phyloP scores from a whole-genome alignment of 2,329 filamentous ascomycete genomes.

The Alternaria conjuncta region DNA sequence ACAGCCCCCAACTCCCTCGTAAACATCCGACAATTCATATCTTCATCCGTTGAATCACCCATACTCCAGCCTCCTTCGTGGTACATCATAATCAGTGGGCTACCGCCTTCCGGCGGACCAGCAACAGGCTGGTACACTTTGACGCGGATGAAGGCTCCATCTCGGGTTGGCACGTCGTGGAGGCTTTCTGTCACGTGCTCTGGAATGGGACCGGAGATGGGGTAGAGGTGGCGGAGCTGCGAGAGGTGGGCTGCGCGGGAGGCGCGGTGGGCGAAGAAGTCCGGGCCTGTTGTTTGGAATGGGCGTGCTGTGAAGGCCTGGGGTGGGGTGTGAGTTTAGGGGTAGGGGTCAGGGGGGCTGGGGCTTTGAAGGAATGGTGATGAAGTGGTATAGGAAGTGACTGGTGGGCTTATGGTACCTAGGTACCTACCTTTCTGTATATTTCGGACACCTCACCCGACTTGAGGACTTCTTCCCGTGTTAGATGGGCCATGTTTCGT shows the following conservation, averaged over 20 bases:
- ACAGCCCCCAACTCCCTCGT: constrained; percentile 48
- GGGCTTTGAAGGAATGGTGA: no score
- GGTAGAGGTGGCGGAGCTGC: constrained; percentile 38
- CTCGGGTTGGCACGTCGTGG: constrained; percentile 32
- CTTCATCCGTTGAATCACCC: constrained; percentile 54
- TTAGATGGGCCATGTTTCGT: constrained; percentile 35
- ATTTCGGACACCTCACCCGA: constrained; percentile 25
- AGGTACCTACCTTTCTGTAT: constrained; percentile 36
- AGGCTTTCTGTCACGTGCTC: constrained; percentile 36
- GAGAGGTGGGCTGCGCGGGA: constrained; percentile 36
- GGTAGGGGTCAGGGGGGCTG: not conserved
- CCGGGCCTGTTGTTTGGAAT: constrained; percentile 18
- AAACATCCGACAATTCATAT: constrained; percentile 51
- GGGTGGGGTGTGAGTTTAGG: not conserved
- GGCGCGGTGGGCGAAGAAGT: constrained; percentile 27
- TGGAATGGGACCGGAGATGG: constrained; percentile 40
- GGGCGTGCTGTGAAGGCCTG: constrained; percentile 37
- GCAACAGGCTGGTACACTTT: constrained; percentile 37
- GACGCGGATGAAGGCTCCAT: constrained; percentile 33
- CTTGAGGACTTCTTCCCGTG: constrained; percentile 30
- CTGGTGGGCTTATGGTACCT: not conserved
- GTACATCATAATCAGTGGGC: constrained; percentile 42
- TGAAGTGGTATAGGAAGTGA: not conserved
- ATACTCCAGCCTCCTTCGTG: constrained; percentile 57
- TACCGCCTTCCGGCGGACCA: constrained; percentile 25